Evolutionary conservation across 1,284 basidiomycete species (phyloP).

Genomic region (Ustilago xerochloae): DNA sequence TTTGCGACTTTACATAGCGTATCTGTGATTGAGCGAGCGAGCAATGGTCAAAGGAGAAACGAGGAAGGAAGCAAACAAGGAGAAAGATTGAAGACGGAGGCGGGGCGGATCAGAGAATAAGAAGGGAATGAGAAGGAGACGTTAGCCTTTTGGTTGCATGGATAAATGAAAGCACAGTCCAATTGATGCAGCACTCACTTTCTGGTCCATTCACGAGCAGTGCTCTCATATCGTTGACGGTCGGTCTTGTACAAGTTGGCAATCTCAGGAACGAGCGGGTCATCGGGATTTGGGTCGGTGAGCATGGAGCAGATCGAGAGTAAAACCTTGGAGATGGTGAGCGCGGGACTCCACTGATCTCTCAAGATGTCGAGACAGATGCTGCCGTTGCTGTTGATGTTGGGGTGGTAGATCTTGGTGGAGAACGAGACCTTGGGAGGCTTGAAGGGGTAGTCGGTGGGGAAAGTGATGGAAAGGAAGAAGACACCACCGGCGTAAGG

Average conservation of each 20-base stretch:
- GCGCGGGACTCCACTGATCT: slow-evolving; percentile 82
- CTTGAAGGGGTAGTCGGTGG: slow-evolving; percentile 69
- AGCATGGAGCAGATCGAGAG: slow-evolving; percentile 68
- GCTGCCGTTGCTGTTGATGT: slow-evolving; percentile 97
- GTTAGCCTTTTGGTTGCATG: too few species aligned
- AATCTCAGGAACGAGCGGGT: slow-evolving; percentile 68
- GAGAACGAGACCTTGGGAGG: slow-evolving; percentile 99
- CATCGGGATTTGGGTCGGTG: slow-evolving; percentile 68
- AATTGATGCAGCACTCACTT: too few species aligned
- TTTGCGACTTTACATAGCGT: slow-evolving; percentile 43
- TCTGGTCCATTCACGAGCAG: slow-evolving; percentile 67
- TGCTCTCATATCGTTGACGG: slow-evolving; percentile 66
- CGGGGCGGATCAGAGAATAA: neutral
- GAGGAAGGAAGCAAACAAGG: neutral
- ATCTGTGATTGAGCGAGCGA: slow-evolving; percentile 9
- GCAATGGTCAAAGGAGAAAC: neutral
- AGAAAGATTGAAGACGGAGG: too few species aligned
- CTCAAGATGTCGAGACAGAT: slow-evolving; percentile 98
- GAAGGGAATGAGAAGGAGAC: too few species aligned
- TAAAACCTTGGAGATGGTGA: slow-evolving; percentile 90
- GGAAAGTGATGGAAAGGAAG: slow-evolving; percentile 77
- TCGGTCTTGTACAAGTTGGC: slow-evolving; percentile 68
- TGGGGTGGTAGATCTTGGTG: slow-evolving; percentile 91
- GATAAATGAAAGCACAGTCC: too few species aligned
- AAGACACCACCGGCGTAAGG: slow-evolving; percentile 66